These are phyloP conservation scores for Pachysandra terminalis DNA, from an alignment of 164 flowering plant genomes.

Conservation along the genomic window DNA sequence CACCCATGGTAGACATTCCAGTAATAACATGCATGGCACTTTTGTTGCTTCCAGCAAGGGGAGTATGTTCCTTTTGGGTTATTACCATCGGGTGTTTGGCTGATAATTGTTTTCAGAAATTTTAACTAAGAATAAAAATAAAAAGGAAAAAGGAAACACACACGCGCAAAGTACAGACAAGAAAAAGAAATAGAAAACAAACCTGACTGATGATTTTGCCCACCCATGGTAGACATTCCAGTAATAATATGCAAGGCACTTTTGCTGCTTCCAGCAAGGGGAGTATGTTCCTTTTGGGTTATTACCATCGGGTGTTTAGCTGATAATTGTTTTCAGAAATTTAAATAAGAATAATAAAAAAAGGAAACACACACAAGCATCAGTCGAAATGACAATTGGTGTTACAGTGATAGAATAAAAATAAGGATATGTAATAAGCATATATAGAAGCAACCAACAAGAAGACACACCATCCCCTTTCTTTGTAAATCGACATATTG, in stretches of 20 bases:
- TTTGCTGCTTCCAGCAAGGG: neutral
- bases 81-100: too few relatives aligned
- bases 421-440: neutral
- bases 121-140: too few relatives aligned
- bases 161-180: neutral
- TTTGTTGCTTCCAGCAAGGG: too few relatives aligned
- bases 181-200: neutral
- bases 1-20: too few relatives aligned
- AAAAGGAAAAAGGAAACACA: too few relatives aligned
- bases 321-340: neutral
- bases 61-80: too few relatives aligned
- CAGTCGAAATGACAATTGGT: neutral
- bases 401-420: neutral
- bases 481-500: neutral
- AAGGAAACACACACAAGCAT: too few relatives aligned
- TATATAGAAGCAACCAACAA: constrained; percentile 7
- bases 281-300: neutral
- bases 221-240: neutral
- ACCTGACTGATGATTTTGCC: constrained; percentile 4
- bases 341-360: too few relatives aligned
- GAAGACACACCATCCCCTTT: neutral
- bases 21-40: too few relatives aligned
- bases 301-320: neutral
- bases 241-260: neutral
- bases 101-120: too few relatives aligned